A percentile compares a stretch with the other conserved stretches of the same genome.
Evolutionary conservation across 2,329 filamentous ascomycete species (phyloP).

Genomic region (Beauveria medogensis): DNA sequence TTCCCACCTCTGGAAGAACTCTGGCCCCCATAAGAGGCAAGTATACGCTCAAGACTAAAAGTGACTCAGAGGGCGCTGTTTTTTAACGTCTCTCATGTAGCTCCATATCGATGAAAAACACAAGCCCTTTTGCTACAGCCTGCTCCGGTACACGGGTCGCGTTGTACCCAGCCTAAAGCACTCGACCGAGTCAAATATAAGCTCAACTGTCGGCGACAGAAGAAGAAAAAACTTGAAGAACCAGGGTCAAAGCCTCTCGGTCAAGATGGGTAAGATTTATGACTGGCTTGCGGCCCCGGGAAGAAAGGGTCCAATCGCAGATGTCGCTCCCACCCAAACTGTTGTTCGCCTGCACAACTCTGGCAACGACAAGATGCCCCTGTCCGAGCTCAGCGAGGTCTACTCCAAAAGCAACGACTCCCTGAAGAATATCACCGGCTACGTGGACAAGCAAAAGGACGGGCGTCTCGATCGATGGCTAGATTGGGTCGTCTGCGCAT

Average conservation of each 20-base stretch:
- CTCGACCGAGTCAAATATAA: not conserved
- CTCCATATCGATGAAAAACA: not conserved
- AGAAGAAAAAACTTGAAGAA: not conserved
- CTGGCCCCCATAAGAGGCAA: slow-evolving; percentile 12
- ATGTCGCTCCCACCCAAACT: slow-evolving; percentile 10
- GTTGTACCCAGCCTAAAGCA: not conserved
- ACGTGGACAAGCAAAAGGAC: slow-evolving; percentile 12
- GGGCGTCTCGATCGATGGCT: slow-evolving; percentile 16
- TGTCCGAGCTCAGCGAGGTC: not conserved
- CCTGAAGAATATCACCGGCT: slow-evolving; percentile 15
- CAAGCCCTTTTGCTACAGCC: not conserved
- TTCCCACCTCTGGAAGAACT: slow-evolving; percentile 12
- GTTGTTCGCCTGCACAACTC: not conserved
- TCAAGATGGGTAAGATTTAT: slow-evolving; percentile 1
- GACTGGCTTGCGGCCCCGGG: slow-evolving; percentile 10
- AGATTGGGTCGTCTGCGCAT: slow-evolving; percentile 15
- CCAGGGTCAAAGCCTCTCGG: not conserved
- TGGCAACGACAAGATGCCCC: not conserved
- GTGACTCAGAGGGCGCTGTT: not conserved
- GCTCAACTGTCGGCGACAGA: not conserved
- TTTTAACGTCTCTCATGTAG: not conserved
- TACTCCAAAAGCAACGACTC: not conserved
- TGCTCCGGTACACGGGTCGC: not conserved
- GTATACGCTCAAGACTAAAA: not conserved
- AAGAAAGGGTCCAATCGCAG: slow-evolving; percentile 11